Evolutionary conservation across 371 early-diverging fungal species (phyloP), one percentile per base, ranked within the genome.

Genomic region (Mycotypha africana): DNA sequence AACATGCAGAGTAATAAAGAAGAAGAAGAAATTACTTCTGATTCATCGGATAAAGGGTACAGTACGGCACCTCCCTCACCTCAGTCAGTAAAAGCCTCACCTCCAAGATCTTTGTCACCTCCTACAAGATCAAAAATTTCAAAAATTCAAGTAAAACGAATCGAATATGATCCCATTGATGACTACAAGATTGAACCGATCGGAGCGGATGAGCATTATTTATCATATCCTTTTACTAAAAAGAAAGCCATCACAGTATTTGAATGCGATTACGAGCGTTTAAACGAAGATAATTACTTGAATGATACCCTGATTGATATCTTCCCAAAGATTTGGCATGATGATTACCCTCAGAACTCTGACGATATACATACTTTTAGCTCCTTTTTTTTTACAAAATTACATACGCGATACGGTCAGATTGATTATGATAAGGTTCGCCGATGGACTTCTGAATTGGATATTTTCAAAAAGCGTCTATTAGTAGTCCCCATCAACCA

Each of bases 161-260:
- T n/a, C n/a, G n/a, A n/a, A 67, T 3, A 77, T 79, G 51, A 50
- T 32, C 44, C 37, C 7, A 50, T 50, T 42, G 51, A 51, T 16
- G 34, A 44, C 23, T 38, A 44, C 4, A n/a, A 19, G 12, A 12
- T 44, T 17, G 22, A 44, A 17, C 33, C 44, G 6, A 33, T 34
- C n/a, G 52, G 47, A 9, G 7, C 22, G 1, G 58, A 52, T 10
- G 30, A 52, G 10, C 45, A 52, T 36, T 21, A 41, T 2, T 30
- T 58, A 2, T 45, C 25, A 1, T 58, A 58, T 15, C 58, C 58
- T 0, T 58, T 52, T 25, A 15, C 8, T 3, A 42, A 34, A 2
- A 38, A 41, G 20, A 45, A 45, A 21, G 38, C 49, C 7, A 35
- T 47, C 8, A 38, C 38, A 5, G 28, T 58, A 2, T 47, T 39